Evolutionary conservation across 2,329 filamentous ascomycete species (phyloP), one percentile per base, ranked within the genome.

Genomic region (Fusarium tanahbumbuense): DNA sequence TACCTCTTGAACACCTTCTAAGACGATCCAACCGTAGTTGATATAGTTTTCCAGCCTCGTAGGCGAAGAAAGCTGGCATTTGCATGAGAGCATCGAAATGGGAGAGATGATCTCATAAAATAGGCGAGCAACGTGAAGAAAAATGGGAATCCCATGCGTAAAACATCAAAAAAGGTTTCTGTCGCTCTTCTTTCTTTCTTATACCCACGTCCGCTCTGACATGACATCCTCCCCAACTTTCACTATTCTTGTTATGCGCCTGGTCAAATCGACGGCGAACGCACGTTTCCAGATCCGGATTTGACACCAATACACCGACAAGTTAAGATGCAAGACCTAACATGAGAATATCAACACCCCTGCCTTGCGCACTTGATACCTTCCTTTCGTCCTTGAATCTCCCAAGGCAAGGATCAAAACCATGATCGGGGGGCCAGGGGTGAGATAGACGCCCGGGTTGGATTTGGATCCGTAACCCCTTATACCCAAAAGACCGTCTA

Each of bases 401-500:
- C 48, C 55, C 52, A 50, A 60, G 55, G 45, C 52, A 56, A 53
- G 58, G 63, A 63, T 57, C 63, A 64, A 73, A 72, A 73, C 73
- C 60, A 64, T 58, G 57, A 61, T 66, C 50, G 65, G 61, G 55
- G 64, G 64, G 60, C 49, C 45, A 70, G 64, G 60, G 47, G 57
- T 49, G 50, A 52, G 25, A 54, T 48, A 46, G 54, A 64, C 54
- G 45, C 46, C 55, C 37, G 23, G 45, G 45, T 52, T 62, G 48
- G 72, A 45, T 66, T 63, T 68, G 66, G 53, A 66, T 62, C 59
- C 64, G 49, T 63, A 64, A 49, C 56, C 67, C 67, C 60, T 47
- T 63, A 62, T 63, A 55, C 56, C 54, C 56, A 58, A 62, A 79
- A 52, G 63, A 76, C 64, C 72, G 73, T 77, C 78, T 80, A 81